Percentiles rank a stretch among this genome's conserved stretches.
Conservation (phyloP, 202 grass and related monocot genomes). For the Bolboschoenoplectus hybrid region DNA sequence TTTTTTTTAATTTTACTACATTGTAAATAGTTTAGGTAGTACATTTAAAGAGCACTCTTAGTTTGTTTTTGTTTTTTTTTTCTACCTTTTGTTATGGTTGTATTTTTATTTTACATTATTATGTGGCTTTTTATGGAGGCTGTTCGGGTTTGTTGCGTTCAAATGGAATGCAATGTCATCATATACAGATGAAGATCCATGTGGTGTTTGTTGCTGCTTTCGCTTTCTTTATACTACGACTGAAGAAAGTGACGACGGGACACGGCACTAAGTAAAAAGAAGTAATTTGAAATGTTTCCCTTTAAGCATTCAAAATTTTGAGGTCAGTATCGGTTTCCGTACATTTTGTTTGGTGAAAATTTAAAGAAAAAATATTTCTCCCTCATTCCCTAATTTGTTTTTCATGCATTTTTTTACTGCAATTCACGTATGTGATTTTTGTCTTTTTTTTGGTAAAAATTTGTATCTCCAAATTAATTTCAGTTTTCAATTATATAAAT, state of each 20-base stretch:
- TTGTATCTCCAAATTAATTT: too few relatives aligned
- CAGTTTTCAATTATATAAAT: too few relatives aligned
- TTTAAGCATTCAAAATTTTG: too few relatives aligned
- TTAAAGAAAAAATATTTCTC: too few relatives aligned
- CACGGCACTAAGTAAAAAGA: too few relatives aligned
- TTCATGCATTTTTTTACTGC: too few relatives aligned
- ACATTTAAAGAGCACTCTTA: not conserved
- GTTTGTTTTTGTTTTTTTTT: not conserved
- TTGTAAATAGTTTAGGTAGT: slow-evolving; percentile 34
- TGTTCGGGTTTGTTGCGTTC: not conserved
- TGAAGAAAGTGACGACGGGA: not conserved
- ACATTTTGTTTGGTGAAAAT: too few relatives aligned
- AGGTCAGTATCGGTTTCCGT: too few relatives aligned
- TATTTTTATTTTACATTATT: slow-evolving; percentile 12
- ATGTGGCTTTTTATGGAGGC: not conserved
- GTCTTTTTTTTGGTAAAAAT: too few relatives aligned
- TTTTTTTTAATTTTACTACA: slow-evolving; percentile 16
- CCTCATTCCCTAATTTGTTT: too few relatives aligned
- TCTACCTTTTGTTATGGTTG: not conserved
- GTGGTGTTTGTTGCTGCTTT: not conserved
- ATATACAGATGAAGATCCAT: not conserved
- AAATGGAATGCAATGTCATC: not conserved
- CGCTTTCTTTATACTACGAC: not conserved
- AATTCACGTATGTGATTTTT: too few relatives aligned
- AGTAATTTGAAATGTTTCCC: too few relatives aligned